Evolutionary conservation across 179 eudicot species (phyloP).

Genomic region (Silene noctiflora): DNA sequence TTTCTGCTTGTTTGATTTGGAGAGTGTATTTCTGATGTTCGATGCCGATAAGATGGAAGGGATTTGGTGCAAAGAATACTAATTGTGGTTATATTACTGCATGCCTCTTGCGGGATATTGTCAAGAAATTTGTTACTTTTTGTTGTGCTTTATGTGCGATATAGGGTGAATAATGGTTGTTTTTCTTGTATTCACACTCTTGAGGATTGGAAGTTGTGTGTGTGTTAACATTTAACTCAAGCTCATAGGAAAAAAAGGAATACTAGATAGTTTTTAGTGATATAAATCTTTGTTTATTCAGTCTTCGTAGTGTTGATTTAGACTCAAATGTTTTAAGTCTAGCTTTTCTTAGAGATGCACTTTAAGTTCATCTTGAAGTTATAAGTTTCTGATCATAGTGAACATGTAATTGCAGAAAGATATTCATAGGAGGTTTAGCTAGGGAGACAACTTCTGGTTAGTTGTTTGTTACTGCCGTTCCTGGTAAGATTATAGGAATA

Average conservation of each 20-base stretch:
- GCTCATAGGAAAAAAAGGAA: not conserved
- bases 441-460: conserved; percentile 89
- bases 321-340: not conserved
- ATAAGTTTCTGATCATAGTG: conserved; percentile 32
- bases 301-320: not conserved
- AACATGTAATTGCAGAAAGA: conserved; percentile 62
- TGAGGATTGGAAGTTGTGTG: not conserved
- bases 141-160: not conserved
- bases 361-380: not conserved
- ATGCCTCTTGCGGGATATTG: not conserved
- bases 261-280: not conserved
- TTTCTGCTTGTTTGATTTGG: not conserved
- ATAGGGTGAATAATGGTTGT: not conserved
- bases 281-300: not conserved
- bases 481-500: conserved; percentile 15
- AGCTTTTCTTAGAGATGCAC: conserved; percentile 2
- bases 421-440: conserved; percentile 93
- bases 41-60: not conserved
- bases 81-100: no score
- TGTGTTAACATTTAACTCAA: not conserved
- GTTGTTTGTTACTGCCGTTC: conserved; percentile 33
- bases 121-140: not conserved
- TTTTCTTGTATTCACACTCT: not conserved
- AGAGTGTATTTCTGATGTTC: not conserved
- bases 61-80: not conserved